Conservation (phyloP, 2,329 filamentous ascomycete species). For the Epichloe coenophiala region DNA sequence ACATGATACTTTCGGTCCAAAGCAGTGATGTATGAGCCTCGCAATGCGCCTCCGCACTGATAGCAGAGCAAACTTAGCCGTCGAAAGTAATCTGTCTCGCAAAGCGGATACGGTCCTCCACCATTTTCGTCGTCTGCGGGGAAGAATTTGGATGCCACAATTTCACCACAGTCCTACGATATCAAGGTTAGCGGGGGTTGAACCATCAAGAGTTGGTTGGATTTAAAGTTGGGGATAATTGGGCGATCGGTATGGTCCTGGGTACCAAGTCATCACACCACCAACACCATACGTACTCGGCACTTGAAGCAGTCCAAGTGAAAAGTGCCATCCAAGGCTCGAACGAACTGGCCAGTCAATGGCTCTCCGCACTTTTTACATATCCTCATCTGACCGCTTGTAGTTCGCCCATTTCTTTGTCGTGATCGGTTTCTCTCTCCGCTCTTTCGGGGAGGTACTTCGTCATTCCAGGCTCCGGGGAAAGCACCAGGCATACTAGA, state of each 20-base stretch:
- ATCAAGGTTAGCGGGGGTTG: slow-evolving; percentile 5
- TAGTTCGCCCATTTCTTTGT: slow-evolving; percentile 37
- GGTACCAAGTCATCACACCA: background rate
- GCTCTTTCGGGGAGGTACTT: slow-evolving; percentile 32
- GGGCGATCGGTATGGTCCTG: background rate
- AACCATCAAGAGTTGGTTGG: too few relatives aligned
- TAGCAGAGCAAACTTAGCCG: slow-evolving; percentile 82
- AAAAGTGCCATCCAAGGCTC: slow-evolving; percentile 84
- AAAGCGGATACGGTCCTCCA: slow-evolving; percentile 79
- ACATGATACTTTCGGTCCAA: slow-evolving; percentile 98
- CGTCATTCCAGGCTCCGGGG: slow-evolving; percentile 22
- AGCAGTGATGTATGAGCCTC: slow-evolving; percentile 95
- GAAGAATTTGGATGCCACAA: slow-evolving; percentile 98
- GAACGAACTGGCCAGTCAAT: slow-evolving; percentile 89
- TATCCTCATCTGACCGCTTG: slow-evolving; percentile 47
- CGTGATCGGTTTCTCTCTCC: slow-evolving; percentile 45
- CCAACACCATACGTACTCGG: slow-evolving; percentile 47
- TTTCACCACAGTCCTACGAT: slow-evolving; percentile 79
- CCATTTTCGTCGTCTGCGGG: slow-evolving; percentile 85
- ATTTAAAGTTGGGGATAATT: background rate
- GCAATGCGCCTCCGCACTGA: slow-evolving; percentile 80
- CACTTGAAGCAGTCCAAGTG: slow-evolving; percentile 98
- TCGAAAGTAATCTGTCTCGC: slow-evolving; percentile 95
- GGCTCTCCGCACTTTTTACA: slow-evolving; percentile 83
- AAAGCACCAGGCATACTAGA: slow-evolving; percentile 18